Evolutionary conservation across 805 yeast genomes (phyloP).

Genomic region (Metschnikowia proteae): DNA sequence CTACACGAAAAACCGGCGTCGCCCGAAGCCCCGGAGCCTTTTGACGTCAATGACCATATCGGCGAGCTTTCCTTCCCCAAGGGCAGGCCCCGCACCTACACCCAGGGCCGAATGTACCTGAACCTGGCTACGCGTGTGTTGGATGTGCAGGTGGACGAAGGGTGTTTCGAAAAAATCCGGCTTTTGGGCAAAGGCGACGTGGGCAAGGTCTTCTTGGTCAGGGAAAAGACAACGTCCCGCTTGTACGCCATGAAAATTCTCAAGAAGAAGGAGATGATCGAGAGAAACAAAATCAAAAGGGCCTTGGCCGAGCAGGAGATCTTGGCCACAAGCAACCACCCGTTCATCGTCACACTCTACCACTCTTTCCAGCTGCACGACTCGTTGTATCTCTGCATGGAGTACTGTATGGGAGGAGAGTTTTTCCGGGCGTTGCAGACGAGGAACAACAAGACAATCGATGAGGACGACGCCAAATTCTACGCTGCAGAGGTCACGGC

Average conservation of each 20-base stretch:
- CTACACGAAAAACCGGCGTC: slow-evolving; percentile 22
- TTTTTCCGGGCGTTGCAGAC: slow-evolving; percentile 95
- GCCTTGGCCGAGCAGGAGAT: slow-evolving; percentile 97
- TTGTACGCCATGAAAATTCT: slow-evolving; percentile 91
- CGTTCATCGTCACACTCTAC: slow-evolving; percentile 92
- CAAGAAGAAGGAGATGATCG: slow-evolving; percentile 88
- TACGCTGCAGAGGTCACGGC: slow-evolving; percentile 97
- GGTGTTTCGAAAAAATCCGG: slow-evolving; percentile 82
- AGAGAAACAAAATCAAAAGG: slow-evolving; percentile 89
- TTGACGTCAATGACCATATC: slow-evolving; percentile 40
- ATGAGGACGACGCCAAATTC: slow-evolving; percentile 85
- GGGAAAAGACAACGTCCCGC: slow-evolving; percentile 70
- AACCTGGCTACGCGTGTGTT: slow-evolving; percentile 69
- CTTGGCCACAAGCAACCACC: slow-evolving; percentile 91
- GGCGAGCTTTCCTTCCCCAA: slow-evolving; percentile 37
- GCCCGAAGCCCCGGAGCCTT: slow-evolving; percentile 29
- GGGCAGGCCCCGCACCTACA: slow-evolving; percentile 37
- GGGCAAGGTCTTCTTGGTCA: slow-evolving; percentile 90
- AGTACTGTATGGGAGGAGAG: slow-evolving; percentile 99
- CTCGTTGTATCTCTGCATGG: slow-evolving; percentile 91
- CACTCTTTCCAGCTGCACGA: slow-evolving; percentile 95
- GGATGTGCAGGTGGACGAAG: slow-evolving; percentile 79
- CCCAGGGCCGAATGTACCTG: slow-evolving; percentile 60
- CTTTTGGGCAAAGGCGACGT: slow-evolving; percentile 97
- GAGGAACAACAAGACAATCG: slow-evolving; percentile 75